A percentile compares a stretch with the other conserved stretches of the same genome.
Conservation (phyloP, 2,329 filamentous ascomycete genomes). For the Aspergillus sp. region DNA sequence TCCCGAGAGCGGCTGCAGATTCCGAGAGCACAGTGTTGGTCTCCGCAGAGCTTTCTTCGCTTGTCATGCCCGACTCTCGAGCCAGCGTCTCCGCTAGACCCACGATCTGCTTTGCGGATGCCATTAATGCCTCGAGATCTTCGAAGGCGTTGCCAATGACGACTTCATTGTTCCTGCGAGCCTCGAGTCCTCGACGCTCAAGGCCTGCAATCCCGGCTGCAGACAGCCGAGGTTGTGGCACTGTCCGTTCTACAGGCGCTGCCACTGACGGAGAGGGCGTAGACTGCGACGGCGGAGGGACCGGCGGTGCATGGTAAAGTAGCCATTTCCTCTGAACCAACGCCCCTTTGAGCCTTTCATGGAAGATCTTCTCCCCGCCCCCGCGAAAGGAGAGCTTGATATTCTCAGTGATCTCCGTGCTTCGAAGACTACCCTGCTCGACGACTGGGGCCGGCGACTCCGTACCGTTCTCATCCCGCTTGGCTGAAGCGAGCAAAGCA, state of each 20-base stretch:
- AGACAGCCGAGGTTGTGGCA: slow-evolving; percentile 36
- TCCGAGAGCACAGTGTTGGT: slow-evolving; percentile 68
- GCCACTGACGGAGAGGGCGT: slow-evolving; percentile 21
- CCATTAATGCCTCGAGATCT: slow-evolving; percentile 93
- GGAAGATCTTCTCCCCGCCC: slow-evolving; percentile 82
- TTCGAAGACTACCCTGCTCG: slow-evolving; percentile 34
- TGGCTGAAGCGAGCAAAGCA: slow-evolving; percentile 57
- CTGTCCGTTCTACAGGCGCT: slow-evolving; percentile 15
- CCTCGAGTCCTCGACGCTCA: slow-evolving; percentile 72
- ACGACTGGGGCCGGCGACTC: slow-evolving; percentile 73
- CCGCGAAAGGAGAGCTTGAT: slow-evolving; percentile 87
- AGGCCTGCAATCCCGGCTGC: slow-evolving; percentile 85
- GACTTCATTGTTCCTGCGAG: slow-evolving; percentile 84
- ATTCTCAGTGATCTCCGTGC: slow-evolving; percentile 57
- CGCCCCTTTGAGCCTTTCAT: slow-evolving; percentile 76
- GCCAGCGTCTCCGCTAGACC: slow-evolving; percentile 84
- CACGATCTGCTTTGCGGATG: slow-evolving; percentile 91
- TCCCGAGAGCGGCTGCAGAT: slow-evolving; percentile 71
- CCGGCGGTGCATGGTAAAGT: slow-evolving; percentile 76
- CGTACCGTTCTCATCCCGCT: slow-evolving; percentile 37
- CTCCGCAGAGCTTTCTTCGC: slow-evolving; percentile 55
- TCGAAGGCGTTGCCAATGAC: slow-evolving; percentile 93
- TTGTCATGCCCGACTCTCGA: slow-evolving; percentile 51
- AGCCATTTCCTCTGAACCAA: slow-evolving; percentile 95
- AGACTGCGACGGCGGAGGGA: slow-evolving; percentile 52